Evolutionary conservation across 2,329 filamentous ascomycete species (phyloP).

Genomic region (Daldinia eschscholtzii): DNA sequence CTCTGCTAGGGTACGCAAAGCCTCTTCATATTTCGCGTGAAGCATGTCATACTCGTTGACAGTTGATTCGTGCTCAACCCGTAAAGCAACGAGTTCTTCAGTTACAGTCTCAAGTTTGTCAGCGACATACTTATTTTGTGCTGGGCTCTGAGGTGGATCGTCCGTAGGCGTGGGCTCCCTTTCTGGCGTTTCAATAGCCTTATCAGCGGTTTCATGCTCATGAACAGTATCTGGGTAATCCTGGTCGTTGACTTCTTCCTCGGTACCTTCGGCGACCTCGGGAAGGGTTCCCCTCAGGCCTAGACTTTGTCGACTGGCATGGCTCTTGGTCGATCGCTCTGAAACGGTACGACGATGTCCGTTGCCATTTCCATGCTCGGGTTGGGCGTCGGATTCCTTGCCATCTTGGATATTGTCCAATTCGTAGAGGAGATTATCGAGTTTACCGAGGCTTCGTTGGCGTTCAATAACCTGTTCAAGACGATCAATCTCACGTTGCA

Average conservation of each 20-base stretch:
- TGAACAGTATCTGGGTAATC: constrained; percentile 27
- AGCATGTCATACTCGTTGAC: constrained; percentile 84
- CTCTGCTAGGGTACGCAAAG: constrained; percentile 83
- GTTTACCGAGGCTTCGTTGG: constrained; percentile 92
- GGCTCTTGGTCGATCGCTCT: constrained; percentile 68
- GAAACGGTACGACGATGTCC: constrained; percentile 60
- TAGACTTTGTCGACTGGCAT: constrained; percentile 66
- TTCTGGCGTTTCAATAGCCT: constrained; percentile 10
- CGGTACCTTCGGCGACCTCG: constrained; percentile 62
- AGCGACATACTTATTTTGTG: constrained; percentile 86
- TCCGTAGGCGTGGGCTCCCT: constrained; percentile 47
- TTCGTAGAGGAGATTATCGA: constrained; percentile 92
- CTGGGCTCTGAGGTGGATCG: constrained; percentile 73
- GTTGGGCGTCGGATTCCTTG: constrained; percentile 56
- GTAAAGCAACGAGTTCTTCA: constrained; percentile 90
- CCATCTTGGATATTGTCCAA: constrained; percentile 81
- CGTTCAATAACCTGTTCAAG: constrained; percentile 96
- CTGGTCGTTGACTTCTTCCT: constrained; percentile 49
- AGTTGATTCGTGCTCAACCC: constrained; percentile 89
- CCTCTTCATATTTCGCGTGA: constrained; percentile 90
- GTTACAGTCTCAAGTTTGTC: constrained; percentile 94
- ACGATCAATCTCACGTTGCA: constrained; percentile 96
- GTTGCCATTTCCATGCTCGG: constrained; percentile 56
- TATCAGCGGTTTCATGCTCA: constrained; percentile 35
- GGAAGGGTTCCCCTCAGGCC: constrained; percentile 65